phyloP scores from a whole-genome alignment of 495 filamentous ascomycete genomes.

The Neurospora sp. region DNA sequence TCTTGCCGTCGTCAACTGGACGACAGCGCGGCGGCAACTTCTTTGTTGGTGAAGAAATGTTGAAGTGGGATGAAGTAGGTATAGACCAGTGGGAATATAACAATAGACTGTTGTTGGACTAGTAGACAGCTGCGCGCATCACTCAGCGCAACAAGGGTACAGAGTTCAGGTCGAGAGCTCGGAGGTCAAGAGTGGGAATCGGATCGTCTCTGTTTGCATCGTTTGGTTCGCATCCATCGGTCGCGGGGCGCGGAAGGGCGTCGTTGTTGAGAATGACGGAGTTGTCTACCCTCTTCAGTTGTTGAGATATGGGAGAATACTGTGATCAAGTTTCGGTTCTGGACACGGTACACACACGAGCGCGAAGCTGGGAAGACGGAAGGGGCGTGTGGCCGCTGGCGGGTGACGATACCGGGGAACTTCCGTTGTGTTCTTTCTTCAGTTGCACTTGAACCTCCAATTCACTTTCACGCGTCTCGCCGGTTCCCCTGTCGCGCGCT shows the following conservation, averaged over 20 bases:
- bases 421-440: not conserved
- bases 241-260: not conserved
- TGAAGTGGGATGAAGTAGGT: not conserved
- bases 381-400: not conserved
- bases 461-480: not conserved
- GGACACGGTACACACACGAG: not conserved
- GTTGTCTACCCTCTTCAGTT: not conserved
- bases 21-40: slow-evolving; percentile 12
- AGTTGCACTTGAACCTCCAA: not conserved
- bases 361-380: not conserved
- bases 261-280: not conserved
- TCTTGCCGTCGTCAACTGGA: slow-evolving; percentile 20
- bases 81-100: not conserved
- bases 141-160: not conserved
- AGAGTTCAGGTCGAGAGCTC: not conserved
- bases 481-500: not conserved
- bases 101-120: not conserved
- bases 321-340: not conserved
- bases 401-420: not conserved
- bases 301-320: not conserved
- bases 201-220: not conserved
- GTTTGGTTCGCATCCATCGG: not conserved
- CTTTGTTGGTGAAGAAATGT: not conserved
- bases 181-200: not conserved
- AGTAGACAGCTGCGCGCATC: not conserved